Conservation (phyloP, 768 basidiomycete genomes). For the Tulasnella sp. region DNA sequence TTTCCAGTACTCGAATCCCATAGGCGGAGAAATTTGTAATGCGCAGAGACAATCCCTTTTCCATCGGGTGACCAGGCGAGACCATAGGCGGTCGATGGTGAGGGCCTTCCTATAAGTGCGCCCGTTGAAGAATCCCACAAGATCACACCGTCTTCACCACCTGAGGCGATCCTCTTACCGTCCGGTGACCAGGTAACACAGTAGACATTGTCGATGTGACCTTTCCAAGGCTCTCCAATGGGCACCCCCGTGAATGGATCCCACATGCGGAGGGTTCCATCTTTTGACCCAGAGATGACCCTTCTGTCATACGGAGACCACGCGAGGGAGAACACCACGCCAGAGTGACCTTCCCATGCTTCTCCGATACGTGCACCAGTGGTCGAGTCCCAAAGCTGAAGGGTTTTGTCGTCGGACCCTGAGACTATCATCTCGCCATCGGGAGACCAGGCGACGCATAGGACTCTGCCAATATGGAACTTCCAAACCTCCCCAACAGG, state of each 20-base stretch:
- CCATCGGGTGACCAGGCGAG: no score
- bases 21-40: no score
- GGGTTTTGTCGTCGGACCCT: slow-evolving; percentile 33
- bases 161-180: slow-evolving; percentile 10
- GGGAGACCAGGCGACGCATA: slow-evolving; percentile 33
- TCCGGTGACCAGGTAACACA: slow-evolving; percentile 15
- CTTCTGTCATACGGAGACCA: neutral
- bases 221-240: neutral
- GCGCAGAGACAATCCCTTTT: no score
- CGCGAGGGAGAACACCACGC: neutral
- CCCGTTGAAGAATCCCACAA: no score
- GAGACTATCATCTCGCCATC: slow-evolving; percentile 35
- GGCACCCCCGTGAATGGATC: neutral
- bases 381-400: slow-evolving; percentile 35
- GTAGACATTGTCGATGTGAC: slow-evolving; percentile 1
- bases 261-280: neutral
- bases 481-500: slow-evolving; percentile 19
- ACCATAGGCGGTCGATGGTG: no score
- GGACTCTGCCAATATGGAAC: slow-evolving; percentile 26
- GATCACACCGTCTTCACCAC: neutral
- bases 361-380: slow-evolving; percentile 17
- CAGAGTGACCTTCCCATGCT: neutral
- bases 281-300: neutral
- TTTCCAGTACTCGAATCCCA: no score
- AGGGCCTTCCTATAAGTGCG: no score